Percentiles rank a stretch among this genome's conserved stretches.
These are phyloP conservation scores for Raphanus raphanistrum DNA, from an alignment of 345 rosid genomes.

Conservation along the genomic window DNA sequence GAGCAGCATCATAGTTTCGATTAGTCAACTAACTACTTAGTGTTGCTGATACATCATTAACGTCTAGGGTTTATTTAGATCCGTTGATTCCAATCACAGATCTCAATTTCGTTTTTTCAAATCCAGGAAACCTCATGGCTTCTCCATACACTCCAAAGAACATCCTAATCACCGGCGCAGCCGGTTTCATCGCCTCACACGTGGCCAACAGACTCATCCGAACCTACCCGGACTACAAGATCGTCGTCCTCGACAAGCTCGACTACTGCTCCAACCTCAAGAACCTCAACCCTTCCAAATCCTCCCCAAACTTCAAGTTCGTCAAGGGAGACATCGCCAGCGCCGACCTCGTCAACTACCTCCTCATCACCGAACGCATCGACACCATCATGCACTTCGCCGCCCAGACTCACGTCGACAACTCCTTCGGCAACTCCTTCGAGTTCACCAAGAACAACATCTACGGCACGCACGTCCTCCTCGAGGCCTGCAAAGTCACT, in stretches of 20 bases:
- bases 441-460: conserved; percentile 86
- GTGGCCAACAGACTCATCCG: conserved; percentile 66
- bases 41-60: not conserved
- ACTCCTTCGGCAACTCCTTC: conserved; percentile 82
- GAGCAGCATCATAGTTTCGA: not conserved
- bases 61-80: conserved; percentile 5
- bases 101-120: not conserved
- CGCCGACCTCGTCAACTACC: conserved; percentile 80
- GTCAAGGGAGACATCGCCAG: conserved; percentile 79
- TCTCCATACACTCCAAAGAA: conserved; percentile 60
- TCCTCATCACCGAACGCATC: conserved; percentile 73
- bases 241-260: conserved; percentile 81
- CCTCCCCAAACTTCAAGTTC: conserved; percentile 70
- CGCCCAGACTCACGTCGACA: conserved; percentile 82
- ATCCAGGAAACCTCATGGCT: conserved; percentile 37
- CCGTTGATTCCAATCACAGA: not conserved
- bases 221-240: conserved; percentile 74
- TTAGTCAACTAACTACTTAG: not conserved
- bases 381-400: conserved; percentile 94
- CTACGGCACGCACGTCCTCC: conserved; percentile 76
- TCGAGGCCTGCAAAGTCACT: conserved; percentile 85
- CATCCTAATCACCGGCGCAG: conserved; percentile 81
- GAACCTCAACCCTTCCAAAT: conserved; percentile 61
- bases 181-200: conserved; percentile 80
- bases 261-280: conserved; percentile 77